Conservation (phyloP, 2,329 filamentous ascomycete genomes). For the Metarhizium guizhouense region DNA sequence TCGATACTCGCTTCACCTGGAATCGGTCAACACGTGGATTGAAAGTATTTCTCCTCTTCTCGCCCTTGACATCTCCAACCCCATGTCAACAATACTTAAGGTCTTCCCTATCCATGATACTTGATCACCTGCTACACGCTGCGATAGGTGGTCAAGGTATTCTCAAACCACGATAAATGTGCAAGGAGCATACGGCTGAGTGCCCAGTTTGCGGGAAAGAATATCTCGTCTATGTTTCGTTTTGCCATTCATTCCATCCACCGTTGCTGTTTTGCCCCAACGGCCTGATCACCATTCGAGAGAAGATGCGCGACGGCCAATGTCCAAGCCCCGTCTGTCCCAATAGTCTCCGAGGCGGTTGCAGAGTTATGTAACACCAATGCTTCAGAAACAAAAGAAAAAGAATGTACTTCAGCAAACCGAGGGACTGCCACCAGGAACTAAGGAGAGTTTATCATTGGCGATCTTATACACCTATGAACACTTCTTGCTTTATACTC, state of each 20-base stretch:
- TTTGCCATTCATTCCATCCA: slow-evolving; percentile 43
- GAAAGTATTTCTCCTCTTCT: not conserved
- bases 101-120: slow-evolving; percentile 2
- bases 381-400: not conserved
- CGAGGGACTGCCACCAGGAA: not conserved
- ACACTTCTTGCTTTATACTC: slow-evolving; percentile 11
- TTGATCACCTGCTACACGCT: not conserved
- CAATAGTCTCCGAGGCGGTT: slow-evolving; percentile 48
- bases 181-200: slow-evolving; percentile 45
- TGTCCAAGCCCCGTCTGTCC: slow-evolving; percentile 53
- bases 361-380: slow-evolving; percentile 39
- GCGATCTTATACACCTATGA: not conserved
- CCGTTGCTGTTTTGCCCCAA: slow-evolving; percentile 38
- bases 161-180: slow-evolving; percentile 41
- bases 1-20: not conserved
- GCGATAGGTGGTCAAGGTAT: slow-evolving; percentile 1
- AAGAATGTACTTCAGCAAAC: slow-evolving; percentile 1
- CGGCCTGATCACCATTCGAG: slow-evolving; percentile 28
- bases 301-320: slow-evolving; percentile 42
- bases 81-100: not conserved
- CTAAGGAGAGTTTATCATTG: not conserved
- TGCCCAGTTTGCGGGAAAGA: slow-evolving; percentile 52
- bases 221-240: slow-evolving; percentile 49
- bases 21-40: not conserved
- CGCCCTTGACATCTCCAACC: not conserved